Conservation (phyloP, 2,329 filamentous ascomycete species). For the Exophiala sp. region DNA sequence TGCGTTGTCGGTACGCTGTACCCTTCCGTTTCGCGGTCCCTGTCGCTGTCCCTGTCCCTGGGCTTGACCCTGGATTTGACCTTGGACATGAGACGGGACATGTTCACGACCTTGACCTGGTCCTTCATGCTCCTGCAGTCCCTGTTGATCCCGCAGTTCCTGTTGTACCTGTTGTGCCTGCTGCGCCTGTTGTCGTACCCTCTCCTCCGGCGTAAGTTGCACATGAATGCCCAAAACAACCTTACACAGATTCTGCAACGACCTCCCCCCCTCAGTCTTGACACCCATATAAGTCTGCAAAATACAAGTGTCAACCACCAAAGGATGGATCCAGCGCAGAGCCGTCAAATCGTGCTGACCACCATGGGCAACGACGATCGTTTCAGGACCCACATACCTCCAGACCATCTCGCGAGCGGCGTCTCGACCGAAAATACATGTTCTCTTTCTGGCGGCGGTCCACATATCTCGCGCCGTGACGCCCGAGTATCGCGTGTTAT, state of each 20-base stretch:
- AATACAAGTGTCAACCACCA: slow-evolving; percentile 43
- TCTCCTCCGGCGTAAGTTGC: no score
- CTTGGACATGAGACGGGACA: no score
- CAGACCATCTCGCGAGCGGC: slow-evolving; percentile 42
- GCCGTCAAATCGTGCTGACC: slow-evolving; percentile 41
- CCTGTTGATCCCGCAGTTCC: no score
- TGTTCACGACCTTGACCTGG: no score
- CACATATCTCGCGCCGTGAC: slow-evolving; percentile 41
- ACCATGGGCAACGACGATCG: slow-evolving; percentile 47
- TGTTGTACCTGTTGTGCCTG: background rate
- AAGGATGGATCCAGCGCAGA: slow-evolving; percentile 46
- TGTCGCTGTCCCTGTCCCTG: no score
- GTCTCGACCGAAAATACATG: slow-evolving; percentile 9
- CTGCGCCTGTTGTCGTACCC: slow-evolving; percentile 12
- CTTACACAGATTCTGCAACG: slow-evolving; percentile 27
- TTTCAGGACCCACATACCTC: slow-evolving; percentile 42
- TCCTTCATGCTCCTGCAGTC: no score
- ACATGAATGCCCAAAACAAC: slow-evolving; percentile 26
- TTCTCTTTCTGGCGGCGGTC: slow-evolving; percentile 31
- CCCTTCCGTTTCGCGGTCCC: no score
- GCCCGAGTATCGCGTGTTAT: slow-evolving; percentile 49
- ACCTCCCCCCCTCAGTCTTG: slow-evolving; percentile 14
- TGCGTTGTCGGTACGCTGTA: no score
- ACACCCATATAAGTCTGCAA: slow-evolving; percentile 19
- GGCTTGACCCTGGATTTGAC: no score